Evolutionary conservation across 2,329 filamentous ascomycete genomes (phyloP).

Genomic region (Scleromitrula shiraiana): DNA sequence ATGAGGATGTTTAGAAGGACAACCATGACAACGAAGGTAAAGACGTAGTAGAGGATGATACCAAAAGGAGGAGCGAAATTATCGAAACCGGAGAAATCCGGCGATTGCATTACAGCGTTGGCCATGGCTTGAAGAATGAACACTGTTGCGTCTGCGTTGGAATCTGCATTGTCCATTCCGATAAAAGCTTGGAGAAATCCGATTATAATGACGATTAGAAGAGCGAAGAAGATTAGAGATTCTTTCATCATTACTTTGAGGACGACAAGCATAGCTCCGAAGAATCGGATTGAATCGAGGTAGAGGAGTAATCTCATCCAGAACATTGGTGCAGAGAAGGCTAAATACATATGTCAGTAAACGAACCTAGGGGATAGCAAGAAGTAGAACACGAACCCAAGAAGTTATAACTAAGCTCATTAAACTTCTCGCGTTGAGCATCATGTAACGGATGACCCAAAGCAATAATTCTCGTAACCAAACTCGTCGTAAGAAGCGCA

Average conservation of each 20-base stretch:
- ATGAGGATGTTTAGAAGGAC: constrained; percentile 92
- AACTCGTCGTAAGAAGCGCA: constrained; percentile 65
- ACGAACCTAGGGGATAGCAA: too few species aligned
- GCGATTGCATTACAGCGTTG: constrained; percentile 85
- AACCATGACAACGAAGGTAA: constrained; percentile 96
- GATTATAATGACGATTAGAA: constrained; percentile 74
- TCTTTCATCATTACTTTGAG: constrained; percentile 93
- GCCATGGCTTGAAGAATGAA: constrained; percentile 79
- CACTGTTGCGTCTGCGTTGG: constrained; percentile 55
- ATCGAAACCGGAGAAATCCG: constrained; percentile 84
- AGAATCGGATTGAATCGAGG: constrained; percentile 89
- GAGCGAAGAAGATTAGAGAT: constrained; percentile 90
- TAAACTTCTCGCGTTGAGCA: constrained; percentile 51
- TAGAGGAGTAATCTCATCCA: constrained; percentile 91
- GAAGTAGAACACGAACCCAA: constrained; percentile 39
- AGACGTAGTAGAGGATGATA: constrained; percentile 92
- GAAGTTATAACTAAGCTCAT: constrained; percentile 85
- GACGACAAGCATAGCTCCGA: constrained; percentile 96
- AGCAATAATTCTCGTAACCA: constrained; percentile 72
- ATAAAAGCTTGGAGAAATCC: constrained; percentile 92
- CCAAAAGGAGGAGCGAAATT: constrained; percentile 89
- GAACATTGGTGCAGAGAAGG: constrained; percentile 92
- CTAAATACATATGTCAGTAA: too few species aligned
- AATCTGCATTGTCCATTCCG: constrained; percentile 77
- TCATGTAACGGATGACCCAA: constrained; percentile 49